phyloP scores from a whole-genome alignment of 257 asterid genomes.

The Solanum chiquidenum region DNA sequence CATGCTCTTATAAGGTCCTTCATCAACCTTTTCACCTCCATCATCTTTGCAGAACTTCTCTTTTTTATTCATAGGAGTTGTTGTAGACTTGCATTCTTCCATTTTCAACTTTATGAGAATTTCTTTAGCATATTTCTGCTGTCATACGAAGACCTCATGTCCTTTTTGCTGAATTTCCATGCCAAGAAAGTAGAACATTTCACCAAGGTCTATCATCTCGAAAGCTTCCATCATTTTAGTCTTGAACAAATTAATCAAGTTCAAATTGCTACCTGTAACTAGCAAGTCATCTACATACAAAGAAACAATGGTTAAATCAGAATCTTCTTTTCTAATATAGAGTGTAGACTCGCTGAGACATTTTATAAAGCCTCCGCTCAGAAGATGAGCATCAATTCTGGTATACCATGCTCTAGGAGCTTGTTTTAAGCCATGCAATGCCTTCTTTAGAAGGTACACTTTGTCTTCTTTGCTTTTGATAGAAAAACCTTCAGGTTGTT shows the following conservation, averaged over 20 bases:
- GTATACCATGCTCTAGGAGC: background rate
- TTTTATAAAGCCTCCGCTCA: background rate
- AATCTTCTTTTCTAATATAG: background rate
- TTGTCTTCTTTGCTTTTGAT: background rate
- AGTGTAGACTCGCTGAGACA: background rate
- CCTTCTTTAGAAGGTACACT: background rate
- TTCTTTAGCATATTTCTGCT: background rate
- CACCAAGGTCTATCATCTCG: background rate
- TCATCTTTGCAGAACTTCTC: background rate
- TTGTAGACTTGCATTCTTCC: background rate
- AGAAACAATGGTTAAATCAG: background rate
- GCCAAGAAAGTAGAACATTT: background rate
- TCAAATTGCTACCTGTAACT: background rate
- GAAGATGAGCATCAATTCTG: background rate
- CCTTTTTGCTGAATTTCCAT: background rate
- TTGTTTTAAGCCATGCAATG: background rate
- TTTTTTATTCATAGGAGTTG: background rate
- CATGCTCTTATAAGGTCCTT: background rate
- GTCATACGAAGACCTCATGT: background rate
- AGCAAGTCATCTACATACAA: background rate
- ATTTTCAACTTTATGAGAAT: background rate
- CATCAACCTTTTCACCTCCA: background rate
- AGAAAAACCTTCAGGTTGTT: background rate
- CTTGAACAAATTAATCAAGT: background rate
- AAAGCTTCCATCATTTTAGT: background rate